Evolutionary conservation across 140 eudicot species (phyloP), one percentile per base, ranked within the genome.

Genomic region (Senecio squalidus): DNA sequence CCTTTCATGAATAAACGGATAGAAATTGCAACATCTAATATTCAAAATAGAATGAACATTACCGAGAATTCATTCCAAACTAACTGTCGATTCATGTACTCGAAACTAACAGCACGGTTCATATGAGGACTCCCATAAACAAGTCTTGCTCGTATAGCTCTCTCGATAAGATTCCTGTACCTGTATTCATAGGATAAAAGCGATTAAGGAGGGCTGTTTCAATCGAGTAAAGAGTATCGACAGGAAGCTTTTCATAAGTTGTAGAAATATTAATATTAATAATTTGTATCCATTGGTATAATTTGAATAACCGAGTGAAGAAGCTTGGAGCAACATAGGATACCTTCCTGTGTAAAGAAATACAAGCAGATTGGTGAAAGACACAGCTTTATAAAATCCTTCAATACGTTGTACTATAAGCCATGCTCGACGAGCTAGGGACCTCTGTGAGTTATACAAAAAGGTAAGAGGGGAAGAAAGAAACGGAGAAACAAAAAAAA

Each of bases 61-160:
- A 92, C 99, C 81, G 99, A 84, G 57, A 92, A 87, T 75, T 92
- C 96, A 75, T 92, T 92, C 98, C 96, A 92, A 70, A 92, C 99
- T 76, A 92, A 80, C 61, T 87, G 99, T 60, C 95, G 83, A 55
- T 92, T 92, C 99, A 92, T 92, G 81, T 92, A 92, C 80, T 92
- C 99, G 28, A 92, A 92, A 89, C 99, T 88, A 49, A 92, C 96
- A 69, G 95, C 81, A 39, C 98, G 84, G 52, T 92, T 92, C 98
- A 87, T 92, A 64, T 86, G 82, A 47, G 98, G 98, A 72, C 95
- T 82, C 45, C 87, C 96, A 20, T 92, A 92, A 59, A 88, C 95
- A 66, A 92, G 99, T 66, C 99, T 92, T 65, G 99, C 98, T 61
- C 30, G 68, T 34, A 88, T 67, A 59, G 68, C 80, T 83, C 99